A percentile compares a stretch with the other conserved stretches of the same genome.
phyloP scores from a whole-genome alignment of 164 flowering plant species.

The Buxus sempervirens region DNA sequence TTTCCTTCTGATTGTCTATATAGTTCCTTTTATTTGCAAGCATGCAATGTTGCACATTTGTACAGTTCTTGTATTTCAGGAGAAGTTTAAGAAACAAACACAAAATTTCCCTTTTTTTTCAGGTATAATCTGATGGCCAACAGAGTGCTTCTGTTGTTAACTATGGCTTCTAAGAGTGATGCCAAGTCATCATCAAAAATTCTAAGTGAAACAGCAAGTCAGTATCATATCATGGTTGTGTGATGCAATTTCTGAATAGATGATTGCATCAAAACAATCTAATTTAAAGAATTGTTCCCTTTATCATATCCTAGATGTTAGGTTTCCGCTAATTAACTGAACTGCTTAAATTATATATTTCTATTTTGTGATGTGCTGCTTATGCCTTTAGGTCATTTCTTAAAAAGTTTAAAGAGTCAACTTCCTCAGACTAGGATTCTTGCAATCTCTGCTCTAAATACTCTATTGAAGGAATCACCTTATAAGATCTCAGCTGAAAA shows the following conservation, averaged over 20 bases:
- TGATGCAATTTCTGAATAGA: background rate
- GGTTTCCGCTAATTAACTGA: background rate
- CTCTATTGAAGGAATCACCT: constrained; percentile 80
- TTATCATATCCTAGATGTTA: background rate
- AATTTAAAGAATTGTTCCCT: no score
- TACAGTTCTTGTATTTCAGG: background rate
- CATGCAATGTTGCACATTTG: background rate
- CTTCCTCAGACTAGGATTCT: constrained; percentile 98
- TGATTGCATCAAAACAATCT: background rate
- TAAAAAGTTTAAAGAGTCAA: constrained; percentile 81
- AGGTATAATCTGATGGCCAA: constrained; percentile 99
- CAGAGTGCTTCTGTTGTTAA: constrained; percentile 77
- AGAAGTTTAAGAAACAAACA: background rate
- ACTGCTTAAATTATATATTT: constrained; percentile 1
- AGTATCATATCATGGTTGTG: constrained; percentile 23
- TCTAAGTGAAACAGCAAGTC: constrained; percentile 79
- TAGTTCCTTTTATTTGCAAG: background rate
- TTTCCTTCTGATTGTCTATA: background rate
- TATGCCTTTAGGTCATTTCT: constrained; percentile 68
- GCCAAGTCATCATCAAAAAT: constrained; percentile 54
- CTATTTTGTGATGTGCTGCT: constrained; percentile 6
- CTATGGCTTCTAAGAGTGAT: constrained; percentile 76
- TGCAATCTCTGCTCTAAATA: constrained; percentile 92
- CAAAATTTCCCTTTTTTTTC: constrained; percentile 14
- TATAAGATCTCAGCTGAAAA: constrained; percentile 48